Base-by-base conservation (phyloP, 768 basidiomycete species). In the Suillus subalutaceus region DNA sequence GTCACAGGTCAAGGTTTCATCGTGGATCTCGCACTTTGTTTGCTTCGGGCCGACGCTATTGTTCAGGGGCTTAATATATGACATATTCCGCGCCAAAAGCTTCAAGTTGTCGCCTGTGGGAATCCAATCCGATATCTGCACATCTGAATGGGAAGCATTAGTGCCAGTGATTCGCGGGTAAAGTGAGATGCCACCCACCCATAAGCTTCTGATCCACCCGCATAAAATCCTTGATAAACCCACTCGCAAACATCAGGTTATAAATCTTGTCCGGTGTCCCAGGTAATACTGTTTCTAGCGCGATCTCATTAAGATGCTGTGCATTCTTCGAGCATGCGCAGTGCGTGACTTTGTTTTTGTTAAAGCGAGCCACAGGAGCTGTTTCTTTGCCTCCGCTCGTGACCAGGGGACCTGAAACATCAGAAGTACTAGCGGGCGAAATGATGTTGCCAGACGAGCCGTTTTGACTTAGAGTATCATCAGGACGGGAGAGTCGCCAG, bases 81-180 rank as follows among this genome's bases (percentile, higher is more conserved):
- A 94, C 89, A 56, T 95, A 68, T 94, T 93, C 12, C 97, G 87
- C 35, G 88, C 83, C 12, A 97, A 86, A 48, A 94, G 84, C 64
- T 89, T 86, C 41, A 89, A 86, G 16, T 84, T 87, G 0, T 85
- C 80, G 0, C 79, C 72, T 5, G 82, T 80, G 0, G 97, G 96
- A 20, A 86, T 81, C 97, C 97, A 99, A 75, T 99, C 97, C 5
- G 95, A 91, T 72, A 95, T 93, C 77, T 99, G 96, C 63, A 99
- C 86, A 69, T 98, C 97, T 99, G 66, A 23, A 35, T 32, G 32
- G 52, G 35, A 3, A 23, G 26, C 8, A 20, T n/a, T 10, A 56
- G 55, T 43, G 48, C 6, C 37, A 37, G 37, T 35, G 37, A 48
- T n/a, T 13, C 44, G 26, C 26, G 26, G 60, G 37, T 35, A 43